Conservation (phyloP, 2,329 filamentous ascomycete genomes). For the Hirsutella minnesotensis region DNA sequence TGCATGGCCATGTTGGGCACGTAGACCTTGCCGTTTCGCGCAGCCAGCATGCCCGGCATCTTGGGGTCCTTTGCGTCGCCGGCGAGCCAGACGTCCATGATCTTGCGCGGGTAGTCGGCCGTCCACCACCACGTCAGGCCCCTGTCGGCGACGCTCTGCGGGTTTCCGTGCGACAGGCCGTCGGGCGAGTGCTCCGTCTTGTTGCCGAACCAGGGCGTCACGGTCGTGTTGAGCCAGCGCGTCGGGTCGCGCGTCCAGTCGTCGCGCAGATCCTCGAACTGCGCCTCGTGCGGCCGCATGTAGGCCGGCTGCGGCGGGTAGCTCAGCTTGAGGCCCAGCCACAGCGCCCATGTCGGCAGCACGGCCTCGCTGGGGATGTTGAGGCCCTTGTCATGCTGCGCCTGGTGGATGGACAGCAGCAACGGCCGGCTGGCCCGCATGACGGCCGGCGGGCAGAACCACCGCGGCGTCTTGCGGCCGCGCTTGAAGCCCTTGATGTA, state of each 20-base stretch:
- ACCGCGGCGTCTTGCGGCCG: conserved; percentile 16
- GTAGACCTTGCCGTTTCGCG: conserved; percentile 17
- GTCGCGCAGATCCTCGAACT: conserved; percentile 7
- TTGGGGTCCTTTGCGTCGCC: conserved; percentile 8
- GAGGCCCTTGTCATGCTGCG: conserved; percentile 17
- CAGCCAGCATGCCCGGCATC: conserved; percentile 16
- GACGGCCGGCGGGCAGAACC: conserved; percentile 24
- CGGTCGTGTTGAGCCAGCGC: neutral
- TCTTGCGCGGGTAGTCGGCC: conserved; percentile 16
- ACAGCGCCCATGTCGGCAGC: conserved; percentile 22
- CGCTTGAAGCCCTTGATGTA: conserved; percentile 17
- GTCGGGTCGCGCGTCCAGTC: conserved; percentile 1
- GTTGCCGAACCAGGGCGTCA: conserved; percentile 16
- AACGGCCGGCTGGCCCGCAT: conserved; percentile 18
- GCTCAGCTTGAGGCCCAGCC: conserved; percentile 25
- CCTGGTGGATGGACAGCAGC: conserved; percentile 19
- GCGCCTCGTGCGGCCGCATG: conserved; percentile 8
- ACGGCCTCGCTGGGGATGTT: conserved; percentile 21
- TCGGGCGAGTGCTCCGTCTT: conserved; percentile 13
- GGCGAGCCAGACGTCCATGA: conserved; percentile 21
- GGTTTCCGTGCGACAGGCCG: conserved; percentile 13
- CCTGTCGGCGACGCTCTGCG: conserved; percentile 12
- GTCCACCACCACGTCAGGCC: conserved; percentile 20
- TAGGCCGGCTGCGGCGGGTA: conserved; percentile 23
- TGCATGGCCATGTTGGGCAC: conserved; percentile 24